Base-by-base conservation (phyloP, 768 basidiomycete genomes). In the Goffeauzyma gilvescens region DNA sequence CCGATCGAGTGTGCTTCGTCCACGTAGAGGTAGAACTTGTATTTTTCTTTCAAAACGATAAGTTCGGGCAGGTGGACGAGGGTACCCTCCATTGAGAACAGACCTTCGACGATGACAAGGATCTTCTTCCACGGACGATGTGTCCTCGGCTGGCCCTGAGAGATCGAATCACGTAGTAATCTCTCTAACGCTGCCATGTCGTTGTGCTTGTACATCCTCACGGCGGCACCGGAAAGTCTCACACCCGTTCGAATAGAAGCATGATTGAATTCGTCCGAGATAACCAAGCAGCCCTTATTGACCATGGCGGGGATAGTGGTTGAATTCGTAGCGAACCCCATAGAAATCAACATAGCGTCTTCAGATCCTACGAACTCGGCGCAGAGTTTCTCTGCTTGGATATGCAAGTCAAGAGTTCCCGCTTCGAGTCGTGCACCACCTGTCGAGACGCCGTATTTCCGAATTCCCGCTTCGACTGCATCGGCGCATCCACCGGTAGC, bases 61-160 rank as follows among this genome's bases (percentile, higher is more conserved):
- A 98, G 68, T 10, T 56, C 69, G 3, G 89, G 93, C 32, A 98
- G 57, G 60, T 95, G 75, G 26, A 81, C 75, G 51, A 96, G 55
- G 7, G 83, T 87, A n/a, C 93, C 93, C 66, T 96, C 93, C 93
- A 98, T 98, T 48, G 82, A 86, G 67, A 85, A 96, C 32, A 98
- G 64, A 2, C 93, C 93, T 61, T 98, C 93, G 10, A 96, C 85
- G 42, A 93, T 75, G 32, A 98, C 51, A 28, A 98, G 64, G 48
- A 98, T 96, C 69, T 90, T 95, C 70, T 90, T 93, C 93, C 93
- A 96, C 10, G 90, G 90, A n/a, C 93, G 67, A 56, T 96, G 93
- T 0, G 87, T 93, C 67, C 87, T 80, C 4, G 90, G 87, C 60
- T 96, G 90, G 13, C 93, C 93, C 63, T 98, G 93, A 55, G 81